A percentile compares a stretch with the other conserved stretches of the same genome.
Conservation (phyloP, 805 yeast species). For the Nakazawaea ishiwadae region DNA sequence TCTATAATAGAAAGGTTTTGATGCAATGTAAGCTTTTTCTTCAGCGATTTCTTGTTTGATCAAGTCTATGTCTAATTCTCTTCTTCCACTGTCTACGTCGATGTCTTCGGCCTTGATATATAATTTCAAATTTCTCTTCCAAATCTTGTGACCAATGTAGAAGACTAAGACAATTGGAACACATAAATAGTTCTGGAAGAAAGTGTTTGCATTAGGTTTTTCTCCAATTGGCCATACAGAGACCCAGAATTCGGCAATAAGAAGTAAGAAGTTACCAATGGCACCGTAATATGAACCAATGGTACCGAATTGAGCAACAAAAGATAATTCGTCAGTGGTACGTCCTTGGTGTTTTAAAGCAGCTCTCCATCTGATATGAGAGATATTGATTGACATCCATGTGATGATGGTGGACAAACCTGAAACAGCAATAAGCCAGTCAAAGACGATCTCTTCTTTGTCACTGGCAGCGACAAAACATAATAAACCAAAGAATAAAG, state of each 20-base stretch:
- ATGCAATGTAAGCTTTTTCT: conserved; percentile 37
- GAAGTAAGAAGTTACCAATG: conserved; percentile 39
- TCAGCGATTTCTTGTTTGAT: conserved; percentile 49
- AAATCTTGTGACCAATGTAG: conserved; percentile 49
- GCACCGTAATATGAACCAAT: conserved; percentile 51
- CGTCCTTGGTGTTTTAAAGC: conserved; percentile 50
- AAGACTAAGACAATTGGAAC: conserved; percentile 35
- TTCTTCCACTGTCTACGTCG: conserved; percentile 62
- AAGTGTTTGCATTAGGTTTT: conserved; percentile 32
- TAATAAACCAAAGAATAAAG: conserved; percentile 51
- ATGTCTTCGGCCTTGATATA: conserved; percentile 42
- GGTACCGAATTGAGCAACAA: conserved; percentile 44
- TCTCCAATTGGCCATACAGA: conserved; percentile 52
- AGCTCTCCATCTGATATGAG: conserved; percentile 51
- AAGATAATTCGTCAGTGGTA: conserved; percentile 47
- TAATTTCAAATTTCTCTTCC: conserved; percentile 30
- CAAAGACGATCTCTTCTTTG: conserved; percentile 46
- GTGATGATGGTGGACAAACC: conserved; percentile 55
- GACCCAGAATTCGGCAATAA: conserved; percentile 59
- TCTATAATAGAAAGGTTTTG: conserved; percentile 27
- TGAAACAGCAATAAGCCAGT: conserved; percentile 55
- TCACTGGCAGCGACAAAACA: conserved; percentile 55
- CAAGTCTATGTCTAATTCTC: conserved; percentile 49
- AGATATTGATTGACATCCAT: conserved; percentile 49
- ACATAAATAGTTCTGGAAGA: conserved; percentile 54